Conservation (phyloP, 1,139 yeast genomes). For the Candida albicans region DNA sequence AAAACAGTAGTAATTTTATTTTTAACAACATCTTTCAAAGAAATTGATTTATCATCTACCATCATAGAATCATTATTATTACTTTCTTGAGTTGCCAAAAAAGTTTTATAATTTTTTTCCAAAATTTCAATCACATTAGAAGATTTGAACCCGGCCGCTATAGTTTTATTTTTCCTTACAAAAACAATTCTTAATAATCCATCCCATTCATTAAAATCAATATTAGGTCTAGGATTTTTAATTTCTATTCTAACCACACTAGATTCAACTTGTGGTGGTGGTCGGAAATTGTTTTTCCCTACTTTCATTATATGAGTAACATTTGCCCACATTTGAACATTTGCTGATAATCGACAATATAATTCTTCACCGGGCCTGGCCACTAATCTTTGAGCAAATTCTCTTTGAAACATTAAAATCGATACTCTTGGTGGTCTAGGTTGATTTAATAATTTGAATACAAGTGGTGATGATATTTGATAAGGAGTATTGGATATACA, state of each 20-base stretch:
- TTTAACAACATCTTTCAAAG: slow-evolving; percentile 50
- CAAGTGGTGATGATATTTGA: slow-evolving; percentile 95
- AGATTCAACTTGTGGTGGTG: slow-evolving; percentile 98
- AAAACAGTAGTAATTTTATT: slow-evolving; percentile 66
- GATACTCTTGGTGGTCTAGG: slow-evolving; percentile 95
- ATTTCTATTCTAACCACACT: slow-evolving; percentile 93
- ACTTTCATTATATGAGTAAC: slow-evolving; percentile 98
- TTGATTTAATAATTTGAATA: slow-evolving; percentile 84
- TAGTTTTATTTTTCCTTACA: slow-evolving; percentile 89
- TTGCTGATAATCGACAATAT: slow-evolving; percentile 90
- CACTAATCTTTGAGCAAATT: slow-evolving; percentile 85
- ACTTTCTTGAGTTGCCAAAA: slow-evolving; percentile 56
- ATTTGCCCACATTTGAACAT: slow-evolving; percentile 99
- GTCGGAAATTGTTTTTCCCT: slow-evolving; percentile 93
- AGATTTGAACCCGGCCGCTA: slow-evolving; percentile 90
- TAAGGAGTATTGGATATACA: slow-evolving; percentile 98
- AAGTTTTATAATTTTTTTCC: slow-evolving; percentile 86
- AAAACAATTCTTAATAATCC: slow-evolving; percentile 88
- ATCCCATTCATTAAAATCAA: slow-evolving; percentile 96
- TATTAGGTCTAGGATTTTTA: slow-evolving; percentile 86
- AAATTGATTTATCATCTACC: slow-evolving; percentile 45
- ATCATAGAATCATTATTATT: slow-evolving; percentile 55
- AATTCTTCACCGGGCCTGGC: slow-evolving; percentile 95
- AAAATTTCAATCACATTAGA: slow-evolving; percentile 78
- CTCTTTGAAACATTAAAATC: slow-evolving; percentile 96